Evolutionary conservation across 2,329 filamentous ascomycete species (phyloP).

Genomic region (Pyrenochaeta sp.): DNA sequence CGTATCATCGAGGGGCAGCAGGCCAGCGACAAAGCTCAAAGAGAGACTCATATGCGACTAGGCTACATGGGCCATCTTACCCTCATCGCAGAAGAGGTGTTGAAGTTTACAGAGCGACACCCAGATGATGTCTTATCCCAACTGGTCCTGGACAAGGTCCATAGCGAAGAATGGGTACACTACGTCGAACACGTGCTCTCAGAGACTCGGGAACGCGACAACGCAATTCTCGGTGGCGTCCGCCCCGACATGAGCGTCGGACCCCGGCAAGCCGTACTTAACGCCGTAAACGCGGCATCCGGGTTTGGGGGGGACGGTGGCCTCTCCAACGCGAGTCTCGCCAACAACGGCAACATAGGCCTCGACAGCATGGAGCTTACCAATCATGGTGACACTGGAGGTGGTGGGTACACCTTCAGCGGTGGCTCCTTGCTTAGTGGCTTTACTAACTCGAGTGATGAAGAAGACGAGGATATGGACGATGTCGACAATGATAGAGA

Average conservation of each 20-base stretch:
- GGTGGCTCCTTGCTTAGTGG: slow-evolving; percentile 82
- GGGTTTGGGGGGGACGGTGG: slow-evolving; percentile 59
- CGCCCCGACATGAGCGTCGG: slow-evolving; percentile 89
- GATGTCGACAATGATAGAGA: slow-evolving; percentile 77
- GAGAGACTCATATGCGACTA: slow-evolving; percentile 84
- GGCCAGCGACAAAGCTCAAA: slow-evolving; percentile 85
- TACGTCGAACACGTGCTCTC: slow-evolving; percentile 94
- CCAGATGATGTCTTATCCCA: slow-evolving; percentile 87
- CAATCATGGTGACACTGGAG: slow-evolving; percentile 70
- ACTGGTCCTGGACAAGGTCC: slow-evolving; percentile 84
- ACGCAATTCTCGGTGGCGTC: slow-evolving; percentile 96
- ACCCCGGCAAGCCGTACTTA: slow-evolving; percentile 74
- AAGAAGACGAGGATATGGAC: slow-evolving; percentile 94
- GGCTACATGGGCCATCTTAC: slow-evolving; percentile 99
- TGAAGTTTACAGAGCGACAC: slow-evolving; percentile 96
- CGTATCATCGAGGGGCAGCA: slow-evolving; percentile 91
- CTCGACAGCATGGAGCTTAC: slow-evolving; percentile 72
- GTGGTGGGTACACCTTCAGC: slow-evolving; percentile 77
- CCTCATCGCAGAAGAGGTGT: slow-evolving; percentile 95
- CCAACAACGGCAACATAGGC: slow-evolving; percentile 65
- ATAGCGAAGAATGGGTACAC: slow-evolving; percentile 88
- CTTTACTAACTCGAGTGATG: slow-evolving; percentile 93
- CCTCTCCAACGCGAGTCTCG: slow-evolving; percentile 82
- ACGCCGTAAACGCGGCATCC: slow-evolving; percentile 65
- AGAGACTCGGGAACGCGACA: slow-evolving; percentile 93